phyloP scores from a whole-genome alignment of 2,329 filamentous ascomycete species.

The Colletotrichum horii region DNA sequence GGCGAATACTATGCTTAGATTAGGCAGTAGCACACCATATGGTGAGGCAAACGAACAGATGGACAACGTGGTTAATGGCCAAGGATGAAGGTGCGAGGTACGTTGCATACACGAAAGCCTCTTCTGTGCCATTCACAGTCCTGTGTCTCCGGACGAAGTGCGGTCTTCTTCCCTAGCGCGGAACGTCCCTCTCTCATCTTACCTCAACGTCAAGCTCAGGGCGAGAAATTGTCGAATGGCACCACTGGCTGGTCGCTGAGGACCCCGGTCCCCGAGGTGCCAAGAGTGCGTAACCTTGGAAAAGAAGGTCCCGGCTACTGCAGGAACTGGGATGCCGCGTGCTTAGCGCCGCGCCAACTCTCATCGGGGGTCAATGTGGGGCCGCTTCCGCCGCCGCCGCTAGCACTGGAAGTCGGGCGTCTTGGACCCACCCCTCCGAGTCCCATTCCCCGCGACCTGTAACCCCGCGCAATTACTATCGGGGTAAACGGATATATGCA shows the following conservation, averaged over 20 bases:
- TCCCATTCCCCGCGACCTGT: not conserved
- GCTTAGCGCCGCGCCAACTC: slow-evolving; percentile 1
- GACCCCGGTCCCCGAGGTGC: not conserved
- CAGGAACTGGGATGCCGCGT: slow-evolving; percentile 21
- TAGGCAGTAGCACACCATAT: not conserved
- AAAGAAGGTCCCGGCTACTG: slow-evolving; percentile 12
- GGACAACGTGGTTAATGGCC: not conserved
- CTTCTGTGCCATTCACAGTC: not conserved
- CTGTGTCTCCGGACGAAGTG: not conserved
- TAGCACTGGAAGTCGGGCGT: not conserved
- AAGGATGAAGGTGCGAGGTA: not conserved
- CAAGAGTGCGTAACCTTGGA: slow-evolving; percentile 16
- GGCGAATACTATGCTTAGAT: not conserved
- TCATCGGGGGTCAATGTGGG: not conserved
- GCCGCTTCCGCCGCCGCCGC: slow-evolving; percentile 5
- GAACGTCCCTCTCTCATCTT: not conserved
- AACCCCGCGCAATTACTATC: not conserved
- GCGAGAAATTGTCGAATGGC: not conserved
- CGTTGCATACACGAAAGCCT: slow-evolving; percentile 16
- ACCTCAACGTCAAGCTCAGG: not conserved
- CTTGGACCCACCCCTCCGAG: not conserved
- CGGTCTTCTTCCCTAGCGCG: not conserved
- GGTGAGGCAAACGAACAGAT: not conserved
- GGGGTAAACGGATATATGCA: not conserved
- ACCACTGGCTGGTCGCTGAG: not conserved